phyloP scores from a whole-genome alignment of 768 basidiomycete species.

The Suillus decipiens region DNA sequence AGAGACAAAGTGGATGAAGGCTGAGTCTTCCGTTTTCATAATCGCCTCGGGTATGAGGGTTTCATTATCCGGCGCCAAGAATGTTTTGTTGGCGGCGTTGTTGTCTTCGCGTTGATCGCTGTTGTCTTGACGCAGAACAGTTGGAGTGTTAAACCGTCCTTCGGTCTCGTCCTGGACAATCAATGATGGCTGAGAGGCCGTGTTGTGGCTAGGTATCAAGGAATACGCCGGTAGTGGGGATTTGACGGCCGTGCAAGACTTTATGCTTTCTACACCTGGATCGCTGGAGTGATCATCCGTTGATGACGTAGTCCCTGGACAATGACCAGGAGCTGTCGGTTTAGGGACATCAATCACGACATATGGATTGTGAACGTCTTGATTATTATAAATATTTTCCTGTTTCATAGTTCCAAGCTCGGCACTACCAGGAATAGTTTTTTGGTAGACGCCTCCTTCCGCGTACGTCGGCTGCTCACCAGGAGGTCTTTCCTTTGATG shows the following conservation, averaged over 20 bases:
- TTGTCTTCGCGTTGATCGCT: constrained; percentile 1
- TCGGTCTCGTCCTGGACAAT: not conserved
- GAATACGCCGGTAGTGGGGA: not conserved
- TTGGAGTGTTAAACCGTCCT: not conserved
- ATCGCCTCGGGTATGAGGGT: not conserved
- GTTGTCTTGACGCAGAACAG: not conserved
- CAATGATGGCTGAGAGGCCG: not conserved
- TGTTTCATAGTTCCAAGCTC: too few relatives aligned
- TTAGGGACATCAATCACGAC: not conserved
- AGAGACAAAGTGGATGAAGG: not conserved
- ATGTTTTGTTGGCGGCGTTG: not conserved
- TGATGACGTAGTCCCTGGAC: not conserved
- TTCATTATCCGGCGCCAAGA: not conserved
- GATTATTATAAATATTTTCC: not conserved
- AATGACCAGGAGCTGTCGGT: not conserved
- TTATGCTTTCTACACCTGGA: not conserved
- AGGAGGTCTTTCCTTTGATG: not conserved
- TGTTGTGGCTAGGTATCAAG: not conserved
- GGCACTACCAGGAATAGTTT: constrained; percentile 1
- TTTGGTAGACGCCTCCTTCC: not conserved
- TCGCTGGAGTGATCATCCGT: not conserved
- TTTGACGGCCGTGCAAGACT: not conserved
- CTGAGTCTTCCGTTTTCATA: not conserved
- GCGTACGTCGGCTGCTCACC: not conserved
- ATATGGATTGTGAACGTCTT: not conserved